Evolutionary conservation across 2,329 filamentous ascomycete genomes (phyloP), one percentile per base, ranked within the genome.

Genomic region (Alternaria angustiovoidea): DNA sequence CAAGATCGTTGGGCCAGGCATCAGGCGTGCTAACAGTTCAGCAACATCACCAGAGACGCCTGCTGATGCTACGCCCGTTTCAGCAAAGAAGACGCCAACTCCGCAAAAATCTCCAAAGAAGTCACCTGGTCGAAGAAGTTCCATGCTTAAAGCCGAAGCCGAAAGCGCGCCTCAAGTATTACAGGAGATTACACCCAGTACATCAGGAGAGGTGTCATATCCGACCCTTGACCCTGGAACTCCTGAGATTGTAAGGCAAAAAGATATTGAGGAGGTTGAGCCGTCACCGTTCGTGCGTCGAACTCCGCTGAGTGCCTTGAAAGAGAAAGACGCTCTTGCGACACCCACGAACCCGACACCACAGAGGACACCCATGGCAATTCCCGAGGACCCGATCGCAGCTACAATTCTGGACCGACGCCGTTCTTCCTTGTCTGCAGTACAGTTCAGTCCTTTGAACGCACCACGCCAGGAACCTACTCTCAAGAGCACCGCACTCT

Each of bases 1-100:
- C 1, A 79, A 80, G n/a, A 80, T 81, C 7, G 71, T 84, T 44
- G 83, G 81, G 5, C 70, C 72, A 8, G 80, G 80, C 36, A 82
- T 84, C 56, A 77, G 72, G 59, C 67, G 65, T 34, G 26, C 63
- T 22, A 65, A 52, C 5, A 61, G 61, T n/a, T 49, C 48, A 44
- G 41, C 60, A 26, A 41, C 65, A 36, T 70, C 68, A 18, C 67
- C 72, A 34, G 70, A 69, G 32, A 67, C 69, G 30, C 49, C 65
- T n/a, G 52, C 58, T 20, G 64, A 62, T 16, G 49, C 42, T 4
- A 56, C 59, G 9, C 61, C 65, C 5, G n/a, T 41, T 11, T 28
- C 64, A 24, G 51, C 57, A 9, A 34, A 59, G 2, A 71, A 70
- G 41, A 66, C 62, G 26, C 64, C 66, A 7, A 74, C 69, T 32